Conservation (phyloP, 2,329 filamentous ascomycete genomes). For the Epichloe aotearoae region DNA sequence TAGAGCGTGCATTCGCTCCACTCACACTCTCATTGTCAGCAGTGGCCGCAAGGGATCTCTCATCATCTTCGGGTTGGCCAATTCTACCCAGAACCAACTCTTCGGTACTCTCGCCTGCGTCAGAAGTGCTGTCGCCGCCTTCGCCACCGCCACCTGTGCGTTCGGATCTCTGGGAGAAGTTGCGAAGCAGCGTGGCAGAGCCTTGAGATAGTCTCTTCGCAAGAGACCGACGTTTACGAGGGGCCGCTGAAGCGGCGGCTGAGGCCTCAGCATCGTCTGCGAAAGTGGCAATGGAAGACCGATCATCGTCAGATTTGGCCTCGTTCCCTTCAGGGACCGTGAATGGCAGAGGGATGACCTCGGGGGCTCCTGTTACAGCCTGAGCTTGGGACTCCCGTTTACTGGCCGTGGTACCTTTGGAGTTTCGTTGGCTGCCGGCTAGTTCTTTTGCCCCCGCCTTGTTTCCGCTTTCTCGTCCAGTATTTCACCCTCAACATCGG, state of each 20-base stretch:
- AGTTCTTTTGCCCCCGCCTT: slow-evolving; percentile 8
- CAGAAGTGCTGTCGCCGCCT: slow-evolving; percentile 5
- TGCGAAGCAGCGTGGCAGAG: slow-evolving; percentile 31
- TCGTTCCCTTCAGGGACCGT: slow-evolving; percentile 37
- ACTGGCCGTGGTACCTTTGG: slow-evolving; percentile 9
- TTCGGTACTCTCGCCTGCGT: slow-evolving; percentile 30
- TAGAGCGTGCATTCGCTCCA: slow-evolving; percentile 23
- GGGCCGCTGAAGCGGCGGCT: slow-evolving; percentile 8
- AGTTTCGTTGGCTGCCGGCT: slow-evolving; percentile 11
- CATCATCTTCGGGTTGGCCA: slow-evolving; percentile 26
- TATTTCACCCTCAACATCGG: slow-evolving; percentile 11
- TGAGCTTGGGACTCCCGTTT: slow-evolving; percentile 8
- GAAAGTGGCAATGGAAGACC: slow-evolving; percentile 58
- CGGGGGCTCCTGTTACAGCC: slow-evolving; percentile 25
- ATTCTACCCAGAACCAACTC: slow-evolving; percentile 26
- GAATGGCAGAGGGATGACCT: slow-evolving; percentile 54
- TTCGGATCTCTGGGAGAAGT: slow-evolving; percentile 25
- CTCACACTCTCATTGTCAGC: slow-evolving; percentile 38
- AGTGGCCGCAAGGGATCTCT: slow-evolving; percentile 43
- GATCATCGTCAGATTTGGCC: slow-evolving; percentile 28
- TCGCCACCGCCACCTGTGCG: slow-evolving; percentile 6
- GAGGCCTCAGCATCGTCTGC: slow-evolving; percentile 44
- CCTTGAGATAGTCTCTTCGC: slow-evolving; percentile 36
- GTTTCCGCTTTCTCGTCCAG: slow-evolving; percentile 18
- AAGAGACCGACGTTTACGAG: slow-evolving; percentile 21